These are phyloP conservation scores for Solanum boliviense DNA, from an alignment of 257 asterid species.

Conservation along the genomic window DNA sequence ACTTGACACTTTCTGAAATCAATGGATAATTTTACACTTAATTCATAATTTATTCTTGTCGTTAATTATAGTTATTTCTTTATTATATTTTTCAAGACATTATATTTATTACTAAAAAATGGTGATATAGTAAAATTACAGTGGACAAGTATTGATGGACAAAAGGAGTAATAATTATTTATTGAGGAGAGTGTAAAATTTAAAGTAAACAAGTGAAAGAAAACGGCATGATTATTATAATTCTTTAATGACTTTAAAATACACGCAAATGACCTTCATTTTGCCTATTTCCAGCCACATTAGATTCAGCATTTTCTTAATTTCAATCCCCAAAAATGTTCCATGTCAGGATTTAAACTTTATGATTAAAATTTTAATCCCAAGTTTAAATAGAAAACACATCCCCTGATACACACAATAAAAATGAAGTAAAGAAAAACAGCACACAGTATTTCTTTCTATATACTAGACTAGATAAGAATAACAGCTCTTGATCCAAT, in stretches of 20 bases:
- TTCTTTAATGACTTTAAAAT: constrained; percentile 2
- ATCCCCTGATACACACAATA: background rate
- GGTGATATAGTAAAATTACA: no score
- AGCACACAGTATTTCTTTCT: background rate
- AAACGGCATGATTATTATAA: rapidly evolving
- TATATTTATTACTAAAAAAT: no score
- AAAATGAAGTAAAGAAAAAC: background rate
- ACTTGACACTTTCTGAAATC: no score
- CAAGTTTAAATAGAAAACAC: constrained; percentile 32
- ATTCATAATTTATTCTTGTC: no score
- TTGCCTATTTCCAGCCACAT: constrained; percentile 20
- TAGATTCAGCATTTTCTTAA: constrained; percentile 4
- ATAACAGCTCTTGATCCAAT: constrained; percentile 22
- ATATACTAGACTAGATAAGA: constrained; percentile 20
- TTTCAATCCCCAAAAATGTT: constrained; percentile 1
- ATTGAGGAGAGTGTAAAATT: background rate
- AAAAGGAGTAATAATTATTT: no score
- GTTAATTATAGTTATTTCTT: no score
- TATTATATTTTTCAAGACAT: no score
- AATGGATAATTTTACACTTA: no score
- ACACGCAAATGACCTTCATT: background rate
- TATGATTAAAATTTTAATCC: background rate
- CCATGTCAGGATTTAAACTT: background rate
- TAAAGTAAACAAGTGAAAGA: background rate
- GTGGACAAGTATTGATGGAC: no score